Conservation (phyloP, 176 grass and related monocot genomes). For the Pontederia paniculata region DNA sequence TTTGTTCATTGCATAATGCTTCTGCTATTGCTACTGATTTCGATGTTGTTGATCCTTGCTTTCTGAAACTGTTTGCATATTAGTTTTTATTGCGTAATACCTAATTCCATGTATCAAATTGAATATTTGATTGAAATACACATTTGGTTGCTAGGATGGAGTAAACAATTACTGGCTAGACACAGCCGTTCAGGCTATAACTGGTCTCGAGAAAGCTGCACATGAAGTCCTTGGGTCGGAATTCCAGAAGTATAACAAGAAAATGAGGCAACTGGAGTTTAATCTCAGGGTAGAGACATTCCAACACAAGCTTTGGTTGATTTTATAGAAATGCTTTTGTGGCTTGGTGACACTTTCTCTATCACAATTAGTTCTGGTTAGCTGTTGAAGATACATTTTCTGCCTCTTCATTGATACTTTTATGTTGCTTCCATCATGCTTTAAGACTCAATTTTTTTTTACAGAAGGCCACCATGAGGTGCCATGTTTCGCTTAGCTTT, state of each 20-base stretch:
- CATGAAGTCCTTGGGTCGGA: constrained; percentile 53
- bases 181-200: constrained; percentile 61
- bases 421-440: too few relatives aligned
- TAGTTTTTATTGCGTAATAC: neutral
- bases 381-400: too few relatives aligned
- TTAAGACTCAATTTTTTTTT: too few relatives aligned
- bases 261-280: constrained; percentile 85
- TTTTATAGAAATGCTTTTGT: too few relatives aligned
- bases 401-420: too few relatives aligned
- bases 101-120: neutral
- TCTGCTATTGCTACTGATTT: too few relatives aligned
- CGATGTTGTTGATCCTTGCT: too few relatives aligned
- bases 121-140: constrained; percentile 7
- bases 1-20: too few relatives aligned
- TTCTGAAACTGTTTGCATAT: neutral
- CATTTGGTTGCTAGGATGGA: constrained; percentile 35
- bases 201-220: constrained; percentile 54
- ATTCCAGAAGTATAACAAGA: constrained; percentile 90
- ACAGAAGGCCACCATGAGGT: too few relatives aligned
- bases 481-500: too few relatives aligned
- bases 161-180: constrained; percentile 50
- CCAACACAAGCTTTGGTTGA: constrained; percentile 1
- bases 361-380: too few relatives aligned
- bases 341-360: too few relatives aligned
- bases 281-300: constrained; percentile 67